These are phyloP conservation scores for Dendrobium chrysotoxum DNA, from an alignment of 106 monocot species.

Conservation along the genomic window DNA sequence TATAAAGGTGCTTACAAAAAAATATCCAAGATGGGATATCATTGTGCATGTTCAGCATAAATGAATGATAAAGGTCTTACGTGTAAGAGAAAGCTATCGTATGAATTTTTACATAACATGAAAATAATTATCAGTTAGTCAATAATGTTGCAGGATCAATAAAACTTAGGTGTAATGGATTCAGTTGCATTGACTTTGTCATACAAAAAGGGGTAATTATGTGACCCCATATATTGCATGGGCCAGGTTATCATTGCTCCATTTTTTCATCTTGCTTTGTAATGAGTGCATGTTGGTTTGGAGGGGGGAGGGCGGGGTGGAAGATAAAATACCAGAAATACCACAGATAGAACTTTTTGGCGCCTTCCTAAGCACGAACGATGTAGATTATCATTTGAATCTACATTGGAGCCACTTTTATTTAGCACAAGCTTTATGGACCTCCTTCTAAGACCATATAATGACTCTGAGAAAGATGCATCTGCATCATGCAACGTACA, in stretches of 20 bases:
- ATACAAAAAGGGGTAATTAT: not conserved
- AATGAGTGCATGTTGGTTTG: too few relatives aligned
- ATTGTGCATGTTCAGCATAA: too few relatives aligned
- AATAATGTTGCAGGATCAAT: not conserved
- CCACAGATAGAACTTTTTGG: constrained; percentile 90
- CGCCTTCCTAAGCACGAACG: constrained; percentile 47
- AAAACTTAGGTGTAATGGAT: not conserved
- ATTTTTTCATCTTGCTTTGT: too few relatives aligned
- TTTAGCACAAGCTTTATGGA: constrained; percentile 29
- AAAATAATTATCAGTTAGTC: too few relatives aligned
- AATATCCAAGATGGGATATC: not conserved
- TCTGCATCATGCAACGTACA: constrained; percentile 35
- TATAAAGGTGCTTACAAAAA: not conserved
- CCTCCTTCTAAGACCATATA: constrained; percentile 89
- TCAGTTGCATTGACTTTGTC: not conserved
- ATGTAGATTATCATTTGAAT: constrained; percentile 38
- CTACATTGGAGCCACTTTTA: constrained; percentile 24
- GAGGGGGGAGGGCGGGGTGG: not conserved
- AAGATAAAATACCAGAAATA: constrained; percentile 57
- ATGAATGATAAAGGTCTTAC: too few relatives aligned
- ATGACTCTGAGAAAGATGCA: constrained; percentile 93
- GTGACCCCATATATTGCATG: too few relatives aligned
- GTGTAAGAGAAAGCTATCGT: too few relatives aligned
- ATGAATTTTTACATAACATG: too few relatives aligned
- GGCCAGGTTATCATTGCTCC: too few relatives aligned